Base-by-base conservation (phyloP, 805 yeast species). In the Clavispora phyllophila region DNA sequence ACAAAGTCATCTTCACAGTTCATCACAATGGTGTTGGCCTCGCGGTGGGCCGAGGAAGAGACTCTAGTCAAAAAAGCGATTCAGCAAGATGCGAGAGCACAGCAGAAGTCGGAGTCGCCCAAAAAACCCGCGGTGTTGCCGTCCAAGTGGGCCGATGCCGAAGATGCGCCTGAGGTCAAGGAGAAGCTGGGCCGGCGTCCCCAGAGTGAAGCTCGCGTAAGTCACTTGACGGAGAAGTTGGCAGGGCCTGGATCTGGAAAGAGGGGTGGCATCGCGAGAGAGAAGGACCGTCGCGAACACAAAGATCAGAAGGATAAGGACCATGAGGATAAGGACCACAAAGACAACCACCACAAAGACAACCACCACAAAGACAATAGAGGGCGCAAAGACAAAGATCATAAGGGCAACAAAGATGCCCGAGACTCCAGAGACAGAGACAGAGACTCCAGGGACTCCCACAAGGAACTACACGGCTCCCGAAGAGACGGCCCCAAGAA, bases 31-130 rank as follows among this genome's bases (percentile, higher is more conserved):
- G 33, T 29, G 12, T 54, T 59, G 32, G 58, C 48, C 14, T 60
- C 64, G 20, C 61, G 55, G 49, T 68, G 73, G 73, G 73, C 73
- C 12, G 45, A 48, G n/a, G 65, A 60, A 32, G 61, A 51, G 13
- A 44, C 51, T 3, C 49, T 60, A 36, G 63, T 59, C 6, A 40
- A 47, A n/a, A 48, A 53, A 24, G 66, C 70, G 8, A 40, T 48
- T 8, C 37, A 42, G 1, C 64, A 62, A 39, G 66, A 61, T 35
- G 28, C 44, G 4, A 27, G 38, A 33, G 36, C 18, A 9, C 9
- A 32, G n/a, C 22, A 32, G 33, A 19, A 40, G n/a, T 19, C 37
- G 9, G 20, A 22, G 25, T 15, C 27, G 19, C 37, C 37, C 28
- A 15, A 20, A n/a, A 56, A 52, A 29, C n/a, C 46, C 8, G 41